Conservation (phyloP, 2,329 filamentous ascomycete genomes). For the Neoascochyta sp. region DNA sequence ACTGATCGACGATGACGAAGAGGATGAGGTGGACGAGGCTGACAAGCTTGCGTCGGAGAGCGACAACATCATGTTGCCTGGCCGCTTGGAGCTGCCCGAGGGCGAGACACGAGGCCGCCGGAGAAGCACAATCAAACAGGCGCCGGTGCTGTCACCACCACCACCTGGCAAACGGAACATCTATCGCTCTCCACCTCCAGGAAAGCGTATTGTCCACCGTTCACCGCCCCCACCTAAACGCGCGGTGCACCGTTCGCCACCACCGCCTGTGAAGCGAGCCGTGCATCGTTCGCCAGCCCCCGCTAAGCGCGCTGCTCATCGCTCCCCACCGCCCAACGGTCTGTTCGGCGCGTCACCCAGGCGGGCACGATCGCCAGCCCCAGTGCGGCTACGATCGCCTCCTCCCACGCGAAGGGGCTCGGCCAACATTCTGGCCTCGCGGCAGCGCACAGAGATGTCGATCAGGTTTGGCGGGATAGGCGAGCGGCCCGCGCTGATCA, state of each 20-base stretch:
- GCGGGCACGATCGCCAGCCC: conserved; percentile 48
- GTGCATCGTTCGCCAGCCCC: conserved; percentile 42
- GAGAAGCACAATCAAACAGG: conserved; percentile 33
- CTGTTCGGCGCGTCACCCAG: conserved; percentile 70
- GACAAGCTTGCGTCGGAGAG: conserved; percentile 50
- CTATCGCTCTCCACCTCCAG: conserved; percentile 17
- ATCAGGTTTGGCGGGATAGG: conserved; percentile 52
- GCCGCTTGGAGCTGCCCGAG: conserved; percentile 65
- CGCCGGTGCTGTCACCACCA: conserved; percentile 56
- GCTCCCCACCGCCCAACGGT: conserved; percentile 49
- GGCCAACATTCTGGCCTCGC: conserved; percentile 24
- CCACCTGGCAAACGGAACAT: conserved; percentile 39
- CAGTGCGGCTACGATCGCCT: conserved; percentile 58
- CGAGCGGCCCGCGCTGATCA: conserved; percentile 64
- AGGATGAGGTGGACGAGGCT: conserved; percentile 45
- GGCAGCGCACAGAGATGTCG: conserved; percentile 39
- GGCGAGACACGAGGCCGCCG: conserved; percentile 43
- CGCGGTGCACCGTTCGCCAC: conserved; percentile 29
- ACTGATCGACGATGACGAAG: conserved; percentile 71
- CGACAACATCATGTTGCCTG: conserved; percentile 68
- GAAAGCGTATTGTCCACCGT: conserved; percentile 12
- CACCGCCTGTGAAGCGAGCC: conserved; percentile 6
- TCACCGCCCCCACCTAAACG: conserved; percentile 17
- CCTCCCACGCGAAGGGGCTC: conserved; percentile 56
- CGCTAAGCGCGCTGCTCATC: conserved; percentile 42